Base-by-base conservation (phyloP, 345 rosid species). In the Turnera subulata region DNA sequence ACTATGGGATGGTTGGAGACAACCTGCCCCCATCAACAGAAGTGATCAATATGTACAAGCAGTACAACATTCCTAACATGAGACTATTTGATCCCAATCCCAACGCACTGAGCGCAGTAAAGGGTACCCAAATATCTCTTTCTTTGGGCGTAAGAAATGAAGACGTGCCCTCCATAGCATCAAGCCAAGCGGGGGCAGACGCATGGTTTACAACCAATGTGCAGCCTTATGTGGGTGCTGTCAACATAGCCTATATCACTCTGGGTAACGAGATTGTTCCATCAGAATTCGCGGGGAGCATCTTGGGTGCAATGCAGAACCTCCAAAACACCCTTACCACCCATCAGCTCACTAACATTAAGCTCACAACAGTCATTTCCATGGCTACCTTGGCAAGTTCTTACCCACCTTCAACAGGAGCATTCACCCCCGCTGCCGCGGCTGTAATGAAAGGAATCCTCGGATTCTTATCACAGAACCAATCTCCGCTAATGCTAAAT, bases 251-350 rank as follows among this genome's bases (percentile, higher is more conserved):
- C 6, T 0, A 10, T 9, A 53, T 70, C 21, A 11, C 52, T 0
- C 61, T 70, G 2, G 65, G 74, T 15, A 64, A 64, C 13, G 65
- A 46, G 26, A 25, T 63, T 6, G 46, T 52, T 35, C 68, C 50
- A 0, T 39, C 64, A 4, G 17, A 7, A 11, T 39, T 8, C 24
- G 39, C 10, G 21, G 23, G 6, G 12, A 16, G 32, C 20, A 4
- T 63, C 18, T 5, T 48, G 15, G 44, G 23, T 12, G 62, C 37
- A 9, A 70, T 70, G 56, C 23, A 38, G 6, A 13, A 11, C 39
- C 46, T 70, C 12, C 35, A 39, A 5, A 51, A 5, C 23, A 18
- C 46, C 32, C 44, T 58, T 0, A 2, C 17, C 1, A 1, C 20
- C 1, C 13, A 29, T 4, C 19, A 33, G 11, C 49, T 40, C 0